A percentile compares a stretch with the other conserved stretches of the same genome.
Evolutionary conservation across 371 early-diverging fungal genomes (phyloP).

Genomic region (Mucor lusitanicus): DNA sequence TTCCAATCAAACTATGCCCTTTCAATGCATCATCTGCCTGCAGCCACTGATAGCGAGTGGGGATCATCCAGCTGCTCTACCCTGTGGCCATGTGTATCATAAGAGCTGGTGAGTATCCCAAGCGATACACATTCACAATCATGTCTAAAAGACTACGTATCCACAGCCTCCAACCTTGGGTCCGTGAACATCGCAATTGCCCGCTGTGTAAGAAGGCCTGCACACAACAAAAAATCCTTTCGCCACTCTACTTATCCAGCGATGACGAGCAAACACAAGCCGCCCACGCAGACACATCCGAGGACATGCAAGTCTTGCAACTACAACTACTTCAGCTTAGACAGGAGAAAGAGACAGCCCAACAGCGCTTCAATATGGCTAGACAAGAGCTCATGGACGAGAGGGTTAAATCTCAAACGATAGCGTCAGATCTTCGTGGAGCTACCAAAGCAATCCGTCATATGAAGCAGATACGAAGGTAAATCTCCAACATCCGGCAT

Average conservation of each 20-base stretch:
- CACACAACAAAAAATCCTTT: background rate
- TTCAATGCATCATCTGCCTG: slow-evolving; percentile 1
- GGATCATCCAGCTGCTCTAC: background rate
- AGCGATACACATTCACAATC: background rate
- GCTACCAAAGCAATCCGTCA: background rate
- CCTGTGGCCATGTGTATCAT: slow-evolving; percentile 12
- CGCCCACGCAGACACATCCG: background rate
- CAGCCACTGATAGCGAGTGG: background rate
- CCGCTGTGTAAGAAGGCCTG: slow-evolving; percentile 4
- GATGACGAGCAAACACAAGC: background rate
- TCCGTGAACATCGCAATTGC: background rate
- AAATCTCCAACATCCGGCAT: background rate
- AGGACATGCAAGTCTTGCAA: background rate
- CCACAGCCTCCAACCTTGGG: background rate
- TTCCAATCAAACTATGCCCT: background rate
- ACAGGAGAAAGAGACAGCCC: background rate
- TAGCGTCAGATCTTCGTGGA: background rate
- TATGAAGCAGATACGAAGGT: slow-evolving; percentile 9
- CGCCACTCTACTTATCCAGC: background rate
- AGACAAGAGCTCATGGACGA: background rate
- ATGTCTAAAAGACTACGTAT: background rate
- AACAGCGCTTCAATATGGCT: background rate
- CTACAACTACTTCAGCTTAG: background rate
- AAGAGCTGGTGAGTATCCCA: slow-evolving; percentile 1
- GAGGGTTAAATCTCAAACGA: background rate